Evolutionary conservation across 495 filamentous ascomycete species (phyloP).

Genomic region (Aspergillus asperescens): DNA sequence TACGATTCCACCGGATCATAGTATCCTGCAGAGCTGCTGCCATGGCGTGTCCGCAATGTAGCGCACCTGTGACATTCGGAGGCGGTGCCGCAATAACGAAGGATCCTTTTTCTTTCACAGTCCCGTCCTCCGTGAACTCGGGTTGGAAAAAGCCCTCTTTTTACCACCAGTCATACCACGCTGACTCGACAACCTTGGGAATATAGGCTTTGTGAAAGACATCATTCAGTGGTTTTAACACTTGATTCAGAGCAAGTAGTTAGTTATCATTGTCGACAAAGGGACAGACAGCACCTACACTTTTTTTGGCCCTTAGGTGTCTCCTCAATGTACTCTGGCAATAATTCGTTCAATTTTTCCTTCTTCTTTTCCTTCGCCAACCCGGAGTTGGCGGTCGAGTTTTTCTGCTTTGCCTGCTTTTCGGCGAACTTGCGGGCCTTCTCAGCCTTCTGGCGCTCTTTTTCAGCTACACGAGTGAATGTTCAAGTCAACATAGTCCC

Average conservation of each 20-base stretch:
- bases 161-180: slow-evolving; percentile 58
- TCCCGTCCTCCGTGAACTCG: slow-evolving; percentile 57
- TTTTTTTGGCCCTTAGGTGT: no score
- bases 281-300: no score
- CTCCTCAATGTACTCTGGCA: no score
- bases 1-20: slow-evolving; percentile 65
- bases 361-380: slow-evolving; percentile 50
- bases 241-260: no score
- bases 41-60: slow-evolving; percentile 71
- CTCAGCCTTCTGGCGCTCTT: slow-evolving; percentile 55
- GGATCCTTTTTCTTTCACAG: slow-evolving; percentile 59
- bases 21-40: slow-evolving; percentile 65
- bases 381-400: slow-evolving; percentile 44
- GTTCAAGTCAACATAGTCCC: no score
- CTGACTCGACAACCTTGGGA: slow-evolving; percentile 50
- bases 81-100: slow-evolving; percentile 74
- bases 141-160: slow-evolving; percentile 66
- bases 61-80: slow-evolving; percentile 69
- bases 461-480: slow-evolving; percentile 48
- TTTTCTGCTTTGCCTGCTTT: slow-evolving; percentile 49
- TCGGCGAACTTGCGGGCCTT: slow-evolving; percentile 56
- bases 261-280: no score
- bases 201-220: no score
- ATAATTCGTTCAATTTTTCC: slow-evolving; percentile 47
- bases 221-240: no score